phyloP scores from a whole-genome alignment of 257 asterid genomes.

The Solanum ahanhuiri region DNA sequence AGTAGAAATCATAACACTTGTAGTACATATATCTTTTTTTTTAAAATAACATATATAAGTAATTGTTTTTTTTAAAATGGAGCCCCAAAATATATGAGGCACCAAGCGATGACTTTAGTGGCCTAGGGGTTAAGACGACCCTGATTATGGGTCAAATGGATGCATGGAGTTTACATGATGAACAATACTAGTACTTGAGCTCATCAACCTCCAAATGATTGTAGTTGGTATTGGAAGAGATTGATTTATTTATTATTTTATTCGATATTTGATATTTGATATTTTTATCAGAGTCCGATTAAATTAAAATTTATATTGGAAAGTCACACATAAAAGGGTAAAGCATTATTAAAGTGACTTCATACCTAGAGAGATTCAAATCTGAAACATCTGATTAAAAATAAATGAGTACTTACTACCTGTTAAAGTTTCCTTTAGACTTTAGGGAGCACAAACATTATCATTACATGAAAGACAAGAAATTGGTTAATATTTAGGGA shows the following conservation, averaged over 20 bases:
- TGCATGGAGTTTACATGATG: not conserved
- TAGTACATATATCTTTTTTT: too few relatives aligned
- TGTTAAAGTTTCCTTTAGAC: not conserved
- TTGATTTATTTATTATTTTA: too few relatives aligned
- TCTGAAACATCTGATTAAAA: fast-evolving
- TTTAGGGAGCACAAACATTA: not conserved
- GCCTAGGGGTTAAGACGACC: too few relatives aligned
- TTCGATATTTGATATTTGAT: not conserved
- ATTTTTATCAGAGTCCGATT: too few relatives aligned
- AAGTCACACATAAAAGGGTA: not conserved
- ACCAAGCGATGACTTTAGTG: too few relatives aligned
- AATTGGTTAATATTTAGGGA: not conserved
- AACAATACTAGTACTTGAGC: not conserved
- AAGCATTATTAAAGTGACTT: too few relatives aligned
- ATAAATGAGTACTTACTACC: too few relatives aligned
- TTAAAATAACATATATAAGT: too few relatives aligned
- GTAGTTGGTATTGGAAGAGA: not conserved
- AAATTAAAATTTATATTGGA: too few relatives aligned
- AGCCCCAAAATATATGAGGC: too few relatives aligned
- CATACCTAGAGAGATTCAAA: fast-evolving
- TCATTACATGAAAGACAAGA: not conserved
- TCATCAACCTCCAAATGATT: not conserved
- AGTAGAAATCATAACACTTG: too few relatives aligned
- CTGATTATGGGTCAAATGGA: not conserved
- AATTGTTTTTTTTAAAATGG: too few relatives aligned